Evolutionary conservation across 2,329 filamentous ascomycete species (phyloP), one percentile per base, ranked within the genome.

Genomic region (Zelopaecilomyces penicillatus): DNA sequence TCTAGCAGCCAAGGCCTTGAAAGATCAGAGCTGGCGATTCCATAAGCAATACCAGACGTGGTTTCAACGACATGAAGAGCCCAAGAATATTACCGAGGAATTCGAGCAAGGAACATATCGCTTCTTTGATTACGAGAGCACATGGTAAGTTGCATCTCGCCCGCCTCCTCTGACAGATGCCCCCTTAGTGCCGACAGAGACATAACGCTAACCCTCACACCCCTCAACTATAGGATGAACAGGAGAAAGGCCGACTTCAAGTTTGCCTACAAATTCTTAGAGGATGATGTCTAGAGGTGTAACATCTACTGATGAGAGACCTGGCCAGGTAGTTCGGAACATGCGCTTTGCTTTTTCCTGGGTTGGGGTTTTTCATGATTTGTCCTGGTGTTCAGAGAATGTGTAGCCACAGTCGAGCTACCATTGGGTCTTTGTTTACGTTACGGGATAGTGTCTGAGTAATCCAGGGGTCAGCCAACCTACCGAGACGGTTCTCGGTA

Each of bases 1-100:
- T 61, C 75, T 97, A 47, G 89, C 93, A 2, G 93, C 93, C 10
- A 95, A 95, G 67, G 88, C 93, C n/a, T 71, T 98, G 42, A 98
- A 98, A 69, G 87, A 91, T 54, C 93, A 98, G 66, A 96, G 90
- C 66, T 98, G 93, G 93, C 80, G 93, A 45, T 98, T 98, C 65
- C 93, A 98, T 70, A 98, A 98, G 73, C 93, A 97, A 65, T 98
- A 98, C 62, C 93, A 95, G 66, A 98, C 93, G 1, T 98, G 93
- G 93, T 98, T 98, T 61, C 93, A 98, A 66, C 79, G 93, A 42
- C 93, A 98, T 55, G 93, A 98, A 62, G 93, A 98, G 70, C 93
- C 93, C 12, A 98, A 98, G 74, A 90, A 83, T 56, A 98, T 98
- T 60, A 97, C 93, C 0, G 93, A 98, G 66, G 93, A 98, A 68